Percentiles rank a stretch among this genome's conserved stretches.
phyloP scores from a whole-genome alignment of 2,329 filamentous ascomycete species.

The Aspergillus alliaceus region DNA sequence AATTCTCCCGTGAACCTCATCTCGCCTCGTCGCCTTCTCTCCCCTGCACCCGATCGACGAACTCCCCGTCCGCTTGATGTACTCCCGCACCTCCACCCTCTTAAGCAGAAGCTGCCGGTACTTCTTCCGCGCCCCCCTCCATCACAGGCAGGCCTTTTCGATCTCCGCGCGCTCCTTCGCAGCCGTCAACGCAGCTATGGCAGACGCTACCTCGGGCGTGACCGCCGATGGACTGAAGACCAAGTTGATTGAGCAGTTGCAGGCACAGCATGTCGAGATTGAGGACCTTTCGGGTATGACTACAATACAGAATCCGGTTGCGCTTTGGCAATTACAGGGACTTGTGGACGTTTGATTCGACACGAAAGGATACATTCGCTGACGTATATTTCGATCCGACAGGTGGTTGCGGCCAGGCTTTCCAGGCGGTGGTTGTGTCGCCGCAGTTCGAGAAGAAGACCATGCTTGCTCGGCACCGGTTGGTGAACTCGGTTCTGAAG shows the following conservation, averaged over 20 bases:
- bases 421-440: slow-evolving; percentile 69
- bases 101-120: slow-evolving; percentile 43
- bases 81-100: slow-evolving; percentile 35
- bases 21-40: no score
- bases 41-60: no score
- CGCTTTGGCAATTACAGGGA: background rate
- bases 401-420: slow-evolving; percentile 72
- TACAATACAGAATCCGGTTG: background rate
- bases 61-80: slow-evolving; percentile 38
- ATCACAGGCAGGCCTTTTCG: slow-evolving; percentile 31
- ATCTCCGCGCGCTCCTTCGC: slow-evolving; percentile 35
- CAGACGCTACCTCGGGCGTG: slow-evolving; percentile 57
- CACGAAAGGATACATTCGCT: no score
- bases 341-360: no score
- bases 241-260: slow-evolving; percentile 68
- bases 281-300: slow-evolving; percentile 82
- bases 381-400: background rate
- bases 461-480: slow-evolving; percentile 79
- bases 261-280: slow-evolving; percentile 79
- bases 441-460: slow-evolving; percentile 69
- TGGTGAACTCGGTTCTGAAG: slow-evolving; percentile 81
- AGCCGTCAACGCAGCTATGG: slow-evolving; percentile 41
- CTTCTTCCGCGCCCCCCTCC: slow-evolving; percentile 32
- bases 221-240: slow-evolving; percentile 70
- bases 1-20: no score